Evolutionary conservation across 306 rosid genomes (phyloP), one percentile per base, ranked within the genome.

Genomic region (Lathyrus sativus): DNA sequence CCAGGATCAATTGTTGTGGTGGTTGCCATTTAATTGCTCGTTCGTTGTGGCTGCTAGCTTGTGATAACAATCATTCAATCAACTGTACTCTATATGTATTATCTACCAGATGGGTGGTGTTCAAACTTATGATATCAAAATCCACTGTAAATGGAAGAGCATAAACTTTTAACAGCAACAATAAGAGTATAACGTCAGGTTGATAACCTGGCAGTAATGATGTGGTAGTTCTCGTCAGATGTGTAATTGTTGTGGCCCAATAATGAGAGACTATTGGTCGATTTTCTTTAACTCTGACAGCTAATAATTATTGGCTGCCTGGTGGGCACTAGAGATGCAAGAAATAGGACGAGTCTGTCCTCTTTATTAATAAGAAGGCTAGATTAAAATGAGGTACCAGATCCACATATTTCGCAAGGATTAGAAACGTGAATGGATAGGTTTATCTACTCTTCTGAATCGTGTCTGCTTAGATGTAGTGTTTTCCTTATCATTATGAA

Each of bases 391-490:
- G 62, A 37, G 70, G 53, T 2, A 54, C 62, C 2, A 26, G 50
- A 68, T 62, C 42, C 12, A 5, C 55, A 18, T 74, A 69, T 17
- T 74, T 61, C 38, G 45, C 51, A 65, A 43, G 44, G 24, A 61
- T 82, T 75, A 92, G 66, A 84, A 56, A 51, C 92, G 82, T 1
- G 98, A 85, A n/a, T 11, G 74, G 44, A 74, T 29, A 48, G 71
- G 70, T 70, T 65, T 57, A 28, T 81, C 79, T n/a, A 54, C 78
- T 56, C 35, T 51, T 64, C 64, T 15, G 18, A 35, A 19, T 11
- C 38, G 74, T 65, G 78, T 56, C 59, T 61, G 83, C 71, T 66
- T 22, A 26, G 61, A 54, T 62, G 26, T 54, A 69, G 78, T 69
- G 48, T 17, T 62, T 55, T 63, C 73, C 51, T 43, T 76, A 65